Conservation (phyloP, 768 basidiomycete species). For the Guyanaporus albipodus region DNA sequence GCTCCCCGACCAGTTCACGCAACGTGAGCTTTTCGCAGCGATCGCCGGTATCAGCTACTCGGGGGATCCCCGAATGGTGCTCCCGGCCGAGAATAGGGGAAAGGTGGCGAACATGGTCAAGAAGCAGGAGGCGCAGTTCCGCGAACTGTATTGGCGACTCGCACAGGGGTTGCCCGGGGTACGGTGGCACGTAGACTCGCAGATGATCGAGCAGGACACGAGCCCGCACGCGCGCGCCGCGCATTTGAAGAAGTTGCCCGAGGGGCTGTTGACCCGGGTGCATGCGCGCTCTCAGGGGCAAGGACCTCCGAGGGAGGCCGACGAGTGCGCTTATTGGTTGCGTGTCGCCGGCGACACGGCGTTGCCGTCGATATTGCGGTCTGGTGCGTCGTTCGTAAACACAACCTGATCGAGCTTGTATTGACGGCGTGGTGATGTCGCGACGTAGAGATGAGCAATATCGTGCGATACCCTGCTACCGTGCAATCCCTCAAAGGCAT, state of each 20-base stretch:
- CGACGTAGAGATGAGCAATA: slow-evolving; percentile 61
- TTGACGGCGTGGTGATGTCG: neutral
- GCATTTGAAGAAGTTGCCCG: slow-evolving; percentile 77
- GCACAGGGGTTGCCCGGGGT: slow-evolving; percentile 79
- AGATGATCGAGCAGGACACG: slow-evolving; percentile 70
- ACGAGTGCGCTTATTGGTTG: slow-evolving; percentile 75
- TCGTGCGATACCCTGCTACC: slow-evolving; percentile 81
- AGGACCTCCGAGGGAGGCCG: slow-evolving; percentile 46
- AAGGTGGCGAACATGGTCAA: slow-evolving; percentile 94
- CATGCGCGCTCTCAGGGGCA: slow-evolving; percentile 34
- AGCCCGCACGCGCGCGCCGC: slow-evolving; percentile 62
- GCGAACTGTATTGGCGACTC: slow-evolving; percentile 78
- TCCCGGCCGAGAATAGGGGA: slow-evolving; percentile 90
- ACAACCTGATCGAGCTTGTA: neutral
- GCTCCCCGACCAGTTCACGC: slow-evolving; percentile 78
- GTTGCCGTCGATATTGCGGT: slow-evolving; percentile 48
- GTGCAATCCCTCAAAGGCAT: slow-evolving; percentile 85
- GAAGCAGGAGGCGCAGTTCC: slow-evolving; percentile 78
- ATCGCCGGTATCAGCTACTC: slow-evolving; percentile 84
- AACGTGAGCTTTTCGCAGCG: slow-evolving; percentile 76
- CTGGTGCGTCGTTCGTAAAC: slow-evolving; percentile 48
- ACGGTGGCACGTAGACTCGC: slow-evolving; percentile 55
- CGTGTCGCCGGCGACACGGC: slow-evolving; percentile 62
- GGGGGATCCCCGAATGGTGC: slow-evolving; percentile 91
- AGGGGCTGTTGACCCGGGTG: slow-evolving; percentile 55